Percentiles rank a stretch among this genome's conserved stretches.
Conservation (phyloP, 768 basidiomycete species). For the Pleurotus giganteus region DNA sequence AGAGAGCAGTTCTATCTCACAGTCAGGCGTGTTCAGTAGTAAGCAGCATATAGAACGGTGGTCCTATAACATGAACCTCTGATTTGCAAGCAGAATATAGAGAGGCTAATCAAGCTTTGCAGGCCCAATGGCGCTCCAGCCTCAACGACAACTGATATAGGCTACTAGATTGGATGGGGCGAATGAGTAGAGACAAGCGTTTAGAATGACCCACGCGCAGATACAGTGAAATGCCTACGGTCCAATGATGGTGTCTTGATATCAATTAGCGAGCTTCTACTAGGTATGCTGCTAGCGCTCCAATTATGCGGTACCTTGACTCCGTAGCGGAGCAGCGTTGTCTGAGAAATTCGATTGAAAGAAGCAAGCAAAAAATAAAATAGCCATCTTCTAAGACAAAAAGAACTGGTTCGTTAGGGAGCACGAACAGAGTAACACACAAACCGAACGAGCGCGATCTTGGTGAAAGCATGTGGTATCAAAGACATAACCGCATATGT, state of each 20-base stretch:
- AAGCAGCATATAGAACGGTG: no score
- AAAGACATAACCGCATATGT: neutral
- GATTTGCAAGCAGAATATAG: neutral
- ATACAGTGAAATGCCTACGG: no score
- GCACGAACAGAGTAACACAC: neutral
- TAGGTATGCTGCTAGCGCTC: neutral
- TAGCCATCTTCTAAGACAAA: neutral
- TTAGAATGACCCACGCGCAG: no score
- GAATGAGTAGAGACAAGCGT: no score
- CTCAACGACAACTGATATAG: no score
- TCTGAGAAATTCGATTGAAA: neutral
- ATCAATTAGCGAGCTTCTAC: neutral
- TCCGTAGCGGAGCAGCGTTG: constrained; percentile 2
- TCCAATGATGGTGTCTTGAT: no score
- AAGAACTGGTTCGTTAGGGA: neutral
- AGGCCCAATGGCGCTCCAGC: neutral
- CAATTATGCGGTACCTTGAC: neutral
- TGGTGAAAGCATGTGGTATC: neutral
- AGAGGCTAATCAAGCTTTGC: neutral
- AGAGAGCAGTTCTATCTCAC: no score
- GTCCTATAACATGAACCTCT: no score
- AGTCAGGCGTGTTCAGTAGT: no score
- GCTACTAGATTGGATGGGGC: no score
- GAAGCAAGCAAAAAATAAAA: neutral
- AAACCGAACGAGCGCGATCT: neutral